Conservation (phyloP, 1,139 yeast genomes). For the Lodderomyces pseudojiufengensis region DNA sequence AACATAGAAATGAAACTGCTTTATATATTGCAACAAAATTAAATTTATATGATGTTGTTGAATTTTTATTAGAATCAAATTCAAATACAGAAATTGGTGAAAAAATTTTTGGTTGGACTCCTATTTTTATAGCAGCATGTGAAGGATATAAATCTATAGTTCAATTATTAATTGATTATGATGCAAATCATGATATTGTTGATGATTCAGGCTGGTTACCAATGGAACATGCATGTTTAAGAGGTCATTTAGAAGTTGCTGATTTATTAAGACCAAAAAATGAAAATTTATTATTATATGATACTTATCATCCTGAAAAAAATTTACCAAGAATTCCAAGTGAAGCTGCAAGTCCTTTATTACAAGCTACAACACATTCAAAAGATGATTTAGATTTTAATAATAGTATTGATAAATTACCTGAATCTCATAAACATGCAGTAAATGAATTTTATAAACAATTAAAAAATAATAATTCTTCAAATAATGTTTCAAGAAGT, state of each 20-base stretch:
- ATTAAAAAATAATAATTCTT: conserved; percentile 26
- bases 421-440: conserved; percentile 33
- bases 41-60: conserved; percentile 52
- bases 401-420: conserved; percentile 37
- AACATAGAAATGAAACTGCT: conserved; percentile 67
- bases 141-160: conserved; percentile 71
- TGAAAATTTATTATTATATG: conserved; percentile 33
- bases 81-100: conserved; percentile 81
- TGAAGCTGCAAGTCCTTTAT: conserved; percentile 15
- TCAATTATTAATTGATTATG: conserved; percentile 47
- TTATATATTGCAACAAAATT: conserved; percentile 74
- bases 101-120: conserved; percentile 88
- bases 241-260: conserved; percentile 81
- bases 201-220: conserved; percentile 97
- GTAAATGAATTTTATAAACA: conserved; percentile 41
- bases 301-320: conserved; percentile 37
- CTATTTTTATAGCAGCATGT: conserved; percentile 84
- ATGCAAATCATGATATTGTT: conserved; percentile 51
- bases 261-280: conserved; percentile 51
- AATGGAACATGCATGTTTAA: conserved; percentile 88
- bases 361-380: conserved; percentile 12
- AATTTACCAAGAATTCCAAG: conserved; percentile 31
- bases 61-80: conserved; percentile 47
- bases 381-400: conserved; percentile 16
- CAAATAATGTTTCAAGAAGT: conserved; percentile 21